Evolutionary conservation across 2,329 filamentous ascomycete genomes (phyloP), one percentile per base, ranked within the genome.

Genomic region (Cyphellophora attinorum): DNA sequence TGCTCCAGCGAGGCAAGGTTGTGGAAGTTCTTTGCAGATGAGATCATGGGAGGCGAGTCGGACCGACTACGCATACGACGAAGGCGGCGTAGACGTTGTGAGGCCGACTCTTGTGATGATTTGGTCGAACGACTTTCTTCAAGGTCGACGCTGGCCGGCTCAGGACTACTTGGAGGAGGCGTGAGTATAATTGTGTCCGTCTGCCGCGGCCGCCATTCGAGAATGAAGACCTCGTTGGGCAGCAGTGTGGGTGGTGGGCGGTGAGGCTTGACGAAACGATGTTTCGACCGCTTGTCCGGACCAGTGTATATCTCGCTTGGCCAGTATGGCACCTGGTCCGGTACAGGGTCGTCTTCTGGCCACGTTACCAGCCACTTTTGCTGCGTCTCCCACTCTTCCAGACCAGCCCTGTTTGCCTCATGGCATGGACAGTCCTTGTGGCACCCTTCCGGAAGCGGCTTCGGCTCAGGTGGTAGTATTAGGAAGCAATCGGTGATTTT

Each of bases 401-500:
- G 13, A 11, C 29, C 29, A 18, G 15, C 15, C 12, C 13, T 8
- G 12, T 16, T 31, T 11, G 29, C 29, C 11, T 31, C 29, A 6
- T 12, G 14, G 29, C 29, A 31, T 6, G 29, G 29, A n/a, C 29
- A 31, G 14, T 19, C n/a, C 8, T 10, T 2, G n/a, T 16, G 17
- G 12, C 29, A 31, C 15, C 21, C 21, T 25, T 25, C 8, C 8
- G 21, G 21, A 25, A 8, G 21, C 8, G 21, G 21, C 21, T 25
- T 25, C n/a, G 21, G 21, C n/a, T 8, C 8, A 25, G 8, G 21
- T 8, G 21, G 21, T 8, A 25, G 21, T n/a, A 25, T 8, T 8
- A n/a, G 21, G n/a, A 8, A 25, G n/a, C 33, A 39, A 16, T 28
- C 37, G 4, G 27, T 35, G 21, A 39, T 35, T 18, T n/a, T 15